Conservation (phyloP, 257 asterid genomes). For the Verbena officinalis region DNA sequence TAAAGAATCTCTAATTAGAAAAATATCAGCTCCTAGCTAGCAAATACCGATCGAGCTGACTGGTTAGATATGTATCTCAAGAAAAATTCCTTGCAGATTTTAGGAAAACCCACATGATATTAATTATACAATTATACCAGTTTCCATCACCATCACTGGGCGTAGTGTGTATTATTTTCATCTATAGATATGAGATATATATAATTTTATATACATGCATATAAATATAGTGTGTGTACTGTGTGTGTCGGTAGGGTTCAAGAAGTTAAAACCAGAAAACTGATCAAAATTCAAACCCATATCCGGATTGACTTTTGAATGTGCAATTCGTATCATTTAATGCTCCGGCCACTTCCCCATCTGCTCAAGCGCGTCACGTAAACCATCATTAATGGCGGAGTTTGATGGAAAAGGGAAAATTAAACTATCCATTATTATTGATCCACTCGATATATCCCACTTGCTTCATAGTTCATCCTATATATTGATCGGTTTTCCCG, state of each 20-base stretch:
- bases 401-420: background rate
- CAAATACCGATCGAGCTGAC: background rate
- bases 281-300: background rate
- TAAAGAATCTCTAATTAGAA: background rate
- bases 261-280: constrained; percentile 16
- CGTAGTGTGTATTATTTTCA: too few species aligned
- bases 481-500: constrained; percentile 20
- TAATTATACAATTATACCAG: too few species aligned
- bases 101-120: background rate
- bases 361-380: constrained; percentile 42
- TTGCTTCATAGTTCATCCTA: constrained; percentile 26
- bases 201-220: background rate
- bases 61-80: background rate
- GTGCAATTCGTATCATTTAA: constrained; percentile 30
- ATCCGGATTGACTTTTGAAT: constrained; percentile 33
- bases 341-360: constrained; percentile 36
- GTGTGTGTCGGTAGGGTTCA: constrained; percentile 36
- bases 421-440: constrained; percentile 14
- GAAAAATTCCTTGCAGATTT: background rate
- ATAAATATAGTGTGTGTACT: background rate
- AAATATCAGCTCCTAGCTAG: background rate
- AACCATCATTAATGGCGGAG: constrained; percentile 33
- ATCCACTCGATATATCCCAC: too few species aligned
- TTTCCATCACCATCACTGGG: constrained; percentile 4
- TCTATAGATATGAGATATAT: too few species aligned